Conservation (phyloP, 108 stramenopile genomes). For the Chaetoceros tenuissimus region DNA sequence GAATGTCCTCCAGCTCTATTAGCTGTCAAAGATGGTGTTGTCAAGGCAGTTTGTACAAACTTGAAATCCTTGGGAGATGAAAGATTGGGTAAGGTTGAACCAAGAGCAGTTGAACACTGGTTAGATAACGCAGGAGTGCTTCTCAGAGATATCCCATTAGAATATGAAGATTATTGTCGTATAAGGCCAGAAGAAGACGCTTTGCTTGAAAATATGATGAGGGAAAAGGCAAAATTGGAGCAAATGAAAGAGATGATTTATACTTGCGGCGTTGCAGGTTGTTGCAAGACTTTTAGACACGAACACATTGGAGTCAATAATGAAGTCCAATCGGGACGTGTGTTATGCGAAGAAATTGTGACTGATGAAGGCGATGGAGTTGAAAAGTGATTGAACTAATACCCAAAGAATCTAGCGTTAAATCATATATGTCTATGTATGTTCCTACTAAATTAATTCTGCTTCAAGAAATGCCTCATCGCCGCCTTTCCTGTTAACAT, state of each 20-base stretch:
- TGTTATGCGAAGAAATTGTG: conserved; percentile 43
- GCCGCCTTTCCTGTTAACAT: not conserved
- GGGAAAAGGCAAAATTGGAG: not conserved
- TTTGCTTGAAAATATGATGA: conserved; percentile 46
- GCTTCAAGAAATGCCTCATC: not conserved
- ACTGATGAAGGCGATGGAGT: too few relatives aligned
- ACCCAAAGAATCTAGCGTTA: too few relatives aligned
- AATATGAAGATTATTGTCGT: conserved; percentile 42
- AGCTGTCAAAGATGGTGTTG: conserved; percentile 55
- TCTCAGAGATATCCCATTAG: conserved; percentile 26
- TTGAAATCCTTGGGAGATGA: conserved; percentile 29
- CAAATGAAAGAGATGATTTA: conserved; percentile 32
- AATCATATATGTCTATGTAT: too few relatives aligned
- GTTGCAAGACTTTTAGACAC: conserved; percentile 59
- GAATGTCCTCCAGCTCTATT: conserved; percentile 56
- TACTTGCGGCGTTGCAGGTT: conserved; percentile 63
- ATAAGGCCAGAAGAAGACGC: conserved; percentile 71
- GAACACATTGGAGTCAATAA: conserved; percentile 74
- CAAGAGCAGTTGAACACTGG: conserved; percentile 49
- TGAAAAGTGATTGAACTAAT: too few relatives aligned
- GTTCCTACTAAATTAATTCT: not conserved
- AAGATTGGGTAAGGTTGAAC: conserved; percentile 23
- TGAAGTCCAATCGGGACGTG: conserved; percentile 50
- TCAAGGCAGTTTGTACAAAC: conserved; percentile 38
- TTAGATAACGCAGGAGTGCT: conserved; percentile 57